Conservation (phyloP, 2,329 filamentous ascomycete species). For the Claviceps sp. region DNA sequence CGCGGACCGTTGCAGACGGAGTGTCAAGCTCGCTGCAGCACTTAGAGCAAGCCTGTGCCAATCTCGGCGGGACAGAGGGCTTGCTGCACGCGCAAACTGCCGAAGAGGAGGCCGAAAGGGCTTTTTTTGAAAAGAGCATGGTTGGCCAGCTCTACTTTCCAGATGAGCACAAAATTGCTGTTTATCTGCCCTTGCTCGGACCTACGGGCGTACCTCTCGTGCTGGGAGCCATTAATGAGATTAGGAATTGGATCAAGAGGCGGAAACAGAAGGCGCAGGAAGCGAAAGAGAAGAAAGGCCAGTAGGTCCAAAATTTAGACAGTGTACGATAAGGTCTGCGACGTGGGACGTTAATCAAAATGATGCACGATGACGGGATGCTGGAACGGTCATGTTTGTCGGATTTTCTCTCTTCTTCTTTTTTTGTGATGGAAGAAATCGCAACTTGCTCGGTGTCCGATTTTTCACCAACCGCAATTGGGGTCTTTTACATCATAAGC, state of each 20-base stretch:
- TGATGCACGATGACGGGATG: neutral
- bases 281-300: slow-evolving; percentile 24
- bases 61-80: slow-evolving; percentile 51
- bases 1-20: slow-evolving; percentile 70
- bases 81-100: slow-evolving; percentile 72
- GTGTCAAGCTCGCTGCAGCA: slow-evolving; percentile 69
- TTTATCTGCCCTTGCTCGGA: slow-evolving; percentile 83
- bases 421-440: neutral
- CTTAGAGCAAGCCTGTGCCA: slow-evolving; percentile 62
- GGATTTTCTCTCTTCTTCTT: neutral
- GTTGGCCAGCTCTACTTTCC: slow-evolving; percentile 97
- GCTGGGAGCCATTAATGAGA: slow-evolving; percentile 70
- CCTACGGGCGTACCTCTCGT: slow-evolving; percentile 82
- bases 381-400: neutral
- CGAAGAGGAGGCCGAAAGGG: slow-evolving; percentile 77
- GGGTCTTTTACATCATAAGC: no score
- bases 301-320: slow-evolving; percentile 10
- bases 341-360: neutral
- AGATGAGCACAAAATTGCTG: slow-evolving; percentile 94
- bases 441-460: no score
- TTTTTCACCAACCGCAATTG: no score
- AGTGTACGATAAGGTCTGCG: slow-evolving; percentile 9
- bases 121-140: slow-evolving; percentile 99
- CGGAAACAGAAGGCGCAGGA: slow-evolving; percentile 29
- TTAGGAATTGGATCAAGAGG: slow-evolving; percentile 47